A percentile compares a stretch with the other conserved stretches of the same genome.
These are phyloP conservation scores for Lagenidium giganteum DNA, from an alignment of 352 stramenopile species.

Conservation along the genomic window DNA sequence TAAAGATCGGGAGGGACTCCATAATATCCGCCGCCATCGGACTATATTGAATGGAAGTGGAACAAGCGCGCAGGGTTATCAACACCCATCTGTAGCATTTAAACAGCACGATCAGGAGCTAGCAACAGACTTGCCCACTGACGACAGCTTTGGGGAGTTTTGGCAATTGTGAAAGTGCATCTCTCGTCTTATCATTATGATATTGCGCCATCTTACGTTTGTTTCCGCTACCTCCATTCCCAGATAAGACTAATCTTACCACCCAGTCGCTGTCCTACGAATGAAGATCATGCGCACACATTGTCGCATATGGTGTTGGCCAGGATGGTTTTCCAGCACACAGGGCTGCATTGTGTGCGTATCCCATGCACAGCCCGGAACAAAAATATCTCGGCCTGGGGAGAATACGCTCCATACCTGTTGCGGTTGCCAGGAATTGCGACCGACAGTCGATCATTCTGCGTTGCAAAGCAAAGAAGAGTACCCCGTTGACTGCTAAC, in stretches of 20 bases:
- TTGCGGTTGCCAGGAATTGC: no score
- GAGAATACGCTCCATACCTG: no score
- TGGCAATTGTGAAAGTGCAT: slow-evolving; percentile 5
- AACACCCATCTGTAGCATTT: neutral
- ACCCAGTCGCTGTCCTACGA: no score
- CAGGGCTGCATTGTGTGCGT: no score
- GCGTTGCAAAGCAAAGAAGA: no score
- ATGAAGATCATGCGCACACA: no score
- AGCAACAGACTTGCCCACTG: neutral
- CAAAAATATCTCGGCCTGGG: no score
- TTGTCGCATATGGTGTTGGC: slow-evolving; percentile 3
- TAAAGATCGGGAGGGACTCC: slow-evolving; percentile 1
- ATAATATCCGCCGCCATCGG: slow-evolving; percentile 11
- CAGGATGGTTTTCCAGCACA: no score
- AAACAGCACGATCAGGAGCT: neutral
- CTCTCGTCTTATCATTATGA: slow-evolving; percentile 8
- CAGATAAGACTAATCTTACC: no score
- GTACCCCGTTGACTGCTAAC: no score
- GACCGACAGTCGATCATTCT: no score
- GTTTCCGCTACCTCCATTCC: slow-evolving; percentile 3
- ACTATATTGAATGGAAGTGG: slow-evolving; percentile 2
- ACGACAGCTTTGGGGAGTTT: slow-evolving; percentile 13
- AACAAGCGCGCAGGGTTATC: slow-evolving; percentile 3
- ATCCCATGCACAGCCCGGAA: no score
- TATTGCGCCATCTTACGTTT: slow-evolving; percentile 7